These are phyloP conservation scores for Didymella exigua DNA, from an alignment of 2,329 filamentous ascomycete genomes.

Conservation along the genomic window DNA sequence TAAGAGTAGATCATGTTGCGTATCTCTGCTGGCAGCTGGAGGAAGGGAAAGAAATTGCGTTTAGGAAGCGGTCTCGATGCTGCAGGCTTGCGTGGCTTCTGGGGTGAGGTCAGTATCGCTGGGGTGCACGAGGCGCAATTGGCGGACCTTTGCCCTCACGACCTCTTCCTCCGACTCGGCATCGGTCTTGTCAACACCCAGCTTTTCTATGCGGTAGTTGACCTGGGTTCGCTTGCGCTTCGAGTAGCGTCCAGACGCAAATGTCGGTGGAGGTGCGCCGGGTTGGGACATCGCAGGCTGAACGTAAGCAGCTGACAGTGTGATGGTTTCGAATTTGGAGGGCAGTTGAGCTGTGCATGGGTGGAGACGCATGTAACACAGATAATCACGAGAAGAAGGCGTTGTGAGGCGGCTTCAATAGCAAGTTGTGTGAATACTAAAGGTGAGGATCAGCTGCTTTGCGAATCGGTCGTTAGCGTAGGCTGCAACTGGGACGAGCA, in stretches of 20 bases:
- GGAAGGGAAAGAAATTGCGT: conserved; percentile 42
- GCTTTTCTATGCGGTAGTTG: conserved; percentile 35
- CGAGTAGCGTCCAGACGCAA: conserved; percentile 33
- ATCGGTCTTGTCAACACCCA: conserved; percentile 30
- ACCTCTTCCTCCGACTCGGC: conserved; percentile 24
- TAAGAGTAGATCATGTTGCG: conserved; percentile 43
- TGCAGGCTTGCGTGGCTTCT: conserved; percentile 32
- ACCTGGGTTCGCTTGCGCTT: conserved; percentile 45
- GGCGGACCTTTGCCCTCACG: conserved; percentile 35
- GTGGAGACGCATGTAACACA: conserved; percentile 11
- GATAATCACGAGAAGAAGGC: conserved; percentile 35
- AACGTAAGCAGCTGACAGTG: neutral
- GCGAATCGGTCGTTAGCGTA: conserved; percentile 35
- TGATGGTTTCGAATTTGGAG: neutral
- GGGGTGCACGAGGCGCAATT: neutral
- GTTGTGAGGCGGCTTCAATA: conserved; percentile 32
- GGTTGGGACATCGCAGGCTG: conserved; percentile 24
- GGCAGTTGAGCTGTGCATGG: neutral
- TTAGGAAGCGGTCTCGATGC: conserved; percentile 35
- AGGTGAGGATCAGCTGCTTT: conserved; percentile 21
- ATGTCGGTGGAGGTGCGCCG: conserved; percentile 13
- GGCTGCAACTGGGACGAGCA: conserved; percentile 37
- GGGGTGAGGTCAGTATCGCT: conserved; percentile 10
- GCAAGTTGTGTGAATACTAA: conserved; percentile 4
- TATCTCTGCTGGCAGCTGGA: conserved; percentile 43